phyloP scores from a whole-genome alignment of 345 rosid genomes.

The Bruguiera gymnorhiza region DNA sequence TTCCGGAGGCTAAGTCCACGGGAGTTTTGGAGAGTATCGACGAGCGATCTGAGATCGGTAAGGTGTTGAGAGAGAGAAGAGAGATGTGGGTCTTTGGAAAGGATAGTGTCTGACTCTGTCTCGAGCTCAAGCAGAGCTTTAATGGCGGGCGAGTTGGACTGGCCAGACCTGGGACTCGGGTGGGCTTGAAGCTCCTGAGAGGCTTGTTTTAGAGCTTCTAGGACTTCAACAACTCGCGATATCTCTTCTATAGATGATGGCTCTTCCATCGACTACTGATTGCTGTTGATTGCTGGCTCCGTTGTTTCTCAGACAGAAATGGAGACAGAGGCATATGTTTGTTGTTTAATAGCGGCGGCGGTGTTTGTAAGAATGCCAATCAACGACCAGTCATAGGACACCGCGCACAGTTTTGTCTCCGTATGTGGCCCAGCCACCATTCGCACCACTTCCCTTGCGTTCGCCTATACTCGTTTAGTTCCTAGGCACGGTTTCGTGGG shows the following conservation, averaged over 20 bases:
- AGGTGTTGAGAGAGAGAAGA: constrained; percentile 48
- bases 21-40: constrained; percentile 33
- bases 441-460: no score
- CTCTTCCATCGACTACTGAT: constrained; percentile 11
- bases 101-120: constrained; percentile 50
- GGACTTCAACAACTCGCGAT: constrained; percentile 40
- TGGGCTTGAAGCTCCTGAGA: constrained; percentile 52
- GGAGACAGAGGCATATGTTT: background rate
- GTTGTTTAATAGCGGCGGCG: background rate
- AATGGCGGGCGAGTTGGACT: constrained; percentile 46
- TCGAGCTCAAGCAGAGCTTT: constrained; percentile 61
- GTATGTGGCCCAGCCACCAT: no score
- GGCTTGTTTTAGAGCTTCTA: constrained; percentile 69
- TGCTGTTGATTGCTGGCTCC: background rate
- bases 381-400: constrained; percentile 11
- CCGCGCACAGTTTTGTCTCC: background rate
- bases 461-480: no score
- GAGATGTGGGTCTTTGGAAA: constrained; percentile 55
- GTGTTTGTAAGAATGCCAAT: background rate
- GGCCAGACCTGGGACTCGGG: constrained; percentile 30
- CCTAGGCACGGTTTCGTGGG: no score
- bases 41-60: constrained; percentile 40
- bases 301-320: background rate
- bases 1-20: constrained; percentile 36
- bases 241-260: constrained; percentile 20